These are phyloP conservation scores for Bertia moriformis DNA, from an alignment of 2,329 filamentous ascomycete genomes.

Conservation along the genomic window DNA sequence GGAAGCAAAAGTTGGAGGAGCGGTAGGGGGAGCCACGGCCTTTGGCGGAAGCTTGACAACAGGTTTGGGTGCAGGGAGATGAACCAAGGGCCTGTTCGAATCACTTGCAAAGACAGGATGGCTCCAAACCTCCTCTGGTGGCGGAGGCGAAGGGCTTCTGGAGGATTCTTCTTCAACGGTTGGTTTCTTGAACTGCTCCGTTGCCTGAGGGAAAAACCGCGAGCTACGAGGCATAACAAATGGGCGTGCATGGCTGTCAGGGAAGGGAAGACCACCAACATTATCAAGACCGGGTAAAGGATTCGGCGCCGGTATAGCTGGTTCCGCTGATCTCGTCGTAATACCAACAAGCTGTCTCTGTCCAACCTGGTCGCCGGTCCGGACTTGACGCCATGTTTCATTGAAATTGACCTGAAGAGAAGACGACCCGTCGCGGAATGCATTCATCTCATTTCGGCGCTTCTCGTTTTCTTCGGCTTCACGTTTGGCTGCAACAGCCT, in stretches of 20 bases:
- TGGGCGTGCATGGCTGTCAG: background rate
- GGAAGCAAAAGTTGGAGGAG: slow-evolving; percentile 1
- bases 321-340: background rate
- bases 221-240: background rate
- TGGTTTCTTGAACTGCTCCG: background rate
- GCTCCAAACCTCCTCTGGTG: slow-evolving; percentile 56
- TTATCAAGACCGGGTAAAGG: background rate
- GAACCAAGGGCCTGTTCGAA: slow-evolving; percentile 49
- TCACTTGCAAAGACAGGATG: slow-evolving; percentile 60
- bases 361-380: background rate
- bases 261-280: background rate
- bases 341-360: background rate
- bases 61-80: slow-evolving; percentile 54
- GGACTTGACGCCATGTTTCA: background rate
- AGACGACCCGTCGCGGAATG: background rate
- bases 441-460: background rate
- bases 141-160: slow-evolving; percentile 30
- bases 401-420: background rate
- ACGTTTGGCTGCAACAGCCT: background rate
- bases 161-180: background rate
- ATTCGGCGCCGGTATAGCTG: too few species aligned
- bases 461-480: slow-evolving; percentile 1
- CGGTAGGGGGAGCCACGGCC: slow-evolving; percentile 18
- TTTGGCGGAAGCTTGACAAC: slow-evolving; percentile 68
- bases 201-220: background rate